Conservation (phyloP, 2,329 filamentous ascomycete genomes). For the Cytospora leucostoma region DNA sequence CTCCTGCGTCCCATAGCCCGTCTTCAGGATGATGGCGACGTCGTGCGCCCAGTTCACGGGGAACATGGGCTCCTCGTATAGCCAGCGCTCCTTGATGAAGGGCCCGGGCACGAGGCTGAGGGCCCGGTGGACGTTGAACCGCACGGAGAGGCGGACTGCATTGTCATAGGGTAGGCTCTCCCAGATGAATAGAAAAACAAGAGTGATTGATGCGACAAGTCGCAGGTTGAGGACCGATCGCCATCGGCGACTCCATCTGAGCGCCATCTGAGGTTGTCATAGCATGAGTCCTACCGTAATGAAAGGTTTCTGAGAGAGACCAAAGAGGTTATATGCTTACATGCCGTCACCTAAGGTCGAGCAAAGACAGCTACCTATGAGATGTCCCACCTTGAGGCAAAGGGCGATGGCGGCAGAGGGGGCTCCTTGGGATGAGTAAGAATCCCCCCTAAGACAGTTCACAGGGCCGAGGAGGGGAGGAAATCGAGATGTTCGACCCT, state of each 20-base stretch:
- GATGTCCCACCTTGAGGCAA: not conserved
- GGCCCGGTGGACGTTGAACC: constrained; percentile 31
- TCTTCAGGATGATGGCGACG: constrained; percentile 56
- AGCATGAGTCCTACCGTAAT: not conserved
- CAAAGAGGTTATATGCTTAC: not conserved
- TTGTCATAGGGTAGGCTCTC: constrained; percentile 36
- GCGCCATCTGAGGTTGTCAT: constrained; percentile 13
- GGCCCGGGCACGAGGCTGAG: constrained; percentile 35
- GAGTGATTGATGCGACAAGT: constrained; percentile 2
- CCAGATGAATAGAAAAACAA: constrained; percentile 27
- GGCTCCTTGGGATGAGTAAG: no score
- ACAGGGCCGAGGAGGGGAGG: not conserved
- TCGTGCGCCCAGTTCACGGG: constrained; percentile 48
- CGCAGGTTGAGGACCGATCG: constrained; percentile 15
- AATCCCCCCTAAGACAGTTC: constrained; percentile 5
- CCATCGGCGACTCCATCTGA: constrained; percentile 16
- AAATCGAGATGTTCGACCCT: not conserved
- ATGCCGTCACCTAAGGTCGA: not conserved
- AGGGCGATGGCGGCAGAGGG: not conserved
- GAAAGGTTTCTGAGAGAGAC: not conserved
- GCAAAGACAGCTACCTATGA: not conserved
- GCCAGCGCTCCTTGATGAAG: constrained; percentile 43
- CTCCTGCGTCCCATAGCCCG: constrained; percentile 57
- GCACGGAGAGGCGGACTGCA: constrained; percentile 31
- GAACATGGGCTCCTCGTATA: constrained; percentile 41